Conservation (phyloP, 257 asterid species). For the Fraxinus excelsior region DNA sequence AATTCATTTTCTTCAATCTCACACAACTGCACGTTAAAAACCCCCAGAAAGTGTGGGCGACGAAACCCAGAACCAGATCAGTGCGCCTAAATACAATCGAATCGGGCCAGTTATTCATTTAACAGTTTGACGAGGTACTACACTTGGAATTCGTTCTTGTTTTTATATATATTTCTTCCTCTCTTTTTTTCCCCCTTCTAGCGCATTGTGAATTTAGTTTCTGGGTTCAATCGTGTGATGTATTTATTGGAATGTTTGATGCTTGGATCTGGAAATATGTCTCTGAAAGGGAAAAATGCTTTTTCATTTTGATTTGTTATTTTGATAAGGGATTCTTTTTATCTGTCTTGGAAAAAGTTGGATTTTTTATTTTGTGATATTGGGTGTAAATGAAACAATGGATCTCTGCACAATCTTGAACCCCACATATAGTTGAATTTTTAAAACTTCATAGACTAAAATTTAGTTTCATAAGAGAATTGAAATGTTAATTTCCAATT, state of each 20-base stretch:
- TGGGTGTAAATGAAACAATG: not conserved
- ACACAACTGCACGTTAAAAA: conserved; percentile 21
- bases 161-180: not conserved
- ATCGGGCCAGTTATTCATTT: not conserved
- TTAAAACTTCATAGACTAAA: not conserved
- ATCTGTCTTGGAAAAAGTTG: not conserved
- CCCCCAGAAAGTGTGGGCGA: not conserved
- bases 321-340: not conserved
- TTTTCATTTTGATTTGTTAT: not conserved
- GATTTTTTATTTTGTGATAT: not conserved
- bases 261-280: conserved; percentile 22
- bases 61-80: conserved; percentile 1
- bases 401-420: not conserved
- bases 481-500: not conserved
- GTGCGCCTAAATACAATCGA: not conserved
- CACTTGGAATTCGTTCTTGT: not conserved
- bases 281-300: not conserved
- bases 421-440: not conserved
- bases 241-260: conserved; percentile 13
- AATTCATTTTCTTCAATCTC: conserved; percentile 29
- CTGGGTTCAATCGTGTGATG: not conserved
- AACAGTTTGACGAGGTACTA: conserved; percentile 15
- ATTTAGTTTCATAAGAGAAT: not conserved
- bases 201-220: conserved; percentile 22
- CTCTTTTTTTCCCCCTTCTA: not conserved